Evolutionary conservation across 257 asterid species (phyloP).

Genomic region (Solanum stenotomum): DNA sequence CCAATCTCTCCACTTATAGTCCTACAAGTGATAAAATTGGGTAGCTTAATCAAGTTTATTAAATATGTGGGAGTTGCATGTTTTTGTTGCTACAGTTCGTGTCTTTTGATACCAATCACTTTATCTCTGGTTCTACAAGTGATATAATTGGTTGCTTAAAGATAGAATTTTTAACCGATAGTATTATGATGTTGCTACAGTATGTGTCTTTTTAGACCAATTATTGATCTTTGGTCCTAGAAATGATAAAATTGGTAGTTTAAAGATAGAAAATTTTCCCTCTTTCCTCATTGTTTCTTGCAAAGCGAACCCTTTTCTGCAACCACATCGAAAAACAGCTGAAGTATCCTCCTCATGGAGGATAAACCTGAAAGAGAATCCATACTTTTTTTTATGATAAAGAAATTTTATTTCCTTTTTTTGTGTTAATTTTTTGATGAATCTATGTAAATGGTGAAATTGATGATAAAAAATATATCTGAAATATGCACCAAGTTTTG

Average conservation of each 20-base stretch:
- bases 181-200: no score
- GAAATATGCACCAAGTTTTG: not conserved
- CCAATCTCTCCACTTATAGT: not conserved
- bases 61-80: not conserved
- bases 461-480: not conserved
- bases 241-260: not conserved
- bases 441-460: not conserved
- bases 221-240: not conserved
- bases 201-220: no score
- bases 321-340: not conserved
- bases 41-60: not conserved
- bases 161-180: no score
- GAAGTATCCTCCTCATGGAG: not conserved
- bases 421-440: not conserved
- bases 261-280: not conserved
- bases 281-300: not conserved
- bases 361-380: not conserved
- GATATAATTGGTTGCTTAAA: not conserved
- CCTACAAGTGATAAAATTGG: no score
- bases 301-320: no score
- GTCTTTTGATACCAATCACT: not conserved
- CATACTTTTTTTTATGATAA: not conserved
- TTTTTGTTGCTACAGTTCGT: no score
- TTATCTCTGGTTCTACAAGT: not conserved
- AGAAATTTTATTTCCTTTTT: not conserved